phyloP scores from a whole-genome alignment of 2,329 filamentous ascomycete genomes.

The Exophiala calicioides region DNA sequence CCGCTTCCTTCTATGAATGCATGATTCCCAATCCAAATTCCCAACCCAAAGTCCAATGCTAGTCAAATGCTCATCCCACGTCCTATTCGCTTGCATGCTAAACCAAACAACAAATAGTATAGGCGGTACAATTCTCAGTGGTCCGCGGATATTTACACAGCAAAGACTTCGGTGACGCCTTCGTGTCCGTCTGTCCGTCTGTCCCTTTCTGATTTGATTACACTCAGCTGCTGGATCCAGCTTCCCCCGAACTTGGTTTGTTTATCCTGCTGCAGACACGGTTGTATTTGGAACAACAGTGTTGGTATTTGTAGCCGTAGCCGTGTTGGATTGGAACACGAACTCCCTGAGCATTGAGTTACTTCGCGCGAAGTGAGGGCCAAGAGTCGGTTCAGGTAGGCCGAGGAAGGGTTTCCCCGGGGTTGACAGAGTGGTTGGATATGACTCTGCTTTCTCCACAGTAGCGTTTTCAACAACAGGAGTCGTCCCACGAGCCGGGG shows the following conservation, averaged over 20 bases:
- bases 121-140: no score
- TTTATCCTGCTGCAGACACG: no score
- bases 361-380: conserved; percentile 10
- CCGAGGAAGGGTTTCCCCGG: not conserved
- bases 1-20: no score
- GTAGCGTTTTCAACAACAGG: conserved; percentile 2
- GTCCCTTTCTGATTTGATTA: not conserved
- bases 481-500: conserved; percentile 4
- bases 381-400: conserved; percentile 9
- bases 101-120: no score
- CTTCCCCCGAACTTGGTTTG: no score
- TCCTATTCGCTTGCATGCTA: no score
- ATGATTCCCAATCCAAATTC: no score
- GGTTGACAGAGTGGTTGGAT: not conserved
- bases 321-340: not conserved
- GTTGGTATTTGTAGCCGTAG: not conserved
- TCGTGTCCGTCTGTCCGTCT: conserved; percentile 12
- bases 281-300: no score
- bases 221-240: conserved; percentile 3
- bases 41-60: no score
- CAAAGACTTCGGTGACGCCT: conserved; percentile 15
- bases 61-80: no score
- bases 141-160: conserved; percentile 11
- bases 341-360: conserved; percentile 8
- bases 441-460: not conserved